Evolutionary conservation across 495 filamentous ascomycete species (phyloP), one percentile per base, ranked within the genome.

Genomic region (Trichoderma virens): DNA sequence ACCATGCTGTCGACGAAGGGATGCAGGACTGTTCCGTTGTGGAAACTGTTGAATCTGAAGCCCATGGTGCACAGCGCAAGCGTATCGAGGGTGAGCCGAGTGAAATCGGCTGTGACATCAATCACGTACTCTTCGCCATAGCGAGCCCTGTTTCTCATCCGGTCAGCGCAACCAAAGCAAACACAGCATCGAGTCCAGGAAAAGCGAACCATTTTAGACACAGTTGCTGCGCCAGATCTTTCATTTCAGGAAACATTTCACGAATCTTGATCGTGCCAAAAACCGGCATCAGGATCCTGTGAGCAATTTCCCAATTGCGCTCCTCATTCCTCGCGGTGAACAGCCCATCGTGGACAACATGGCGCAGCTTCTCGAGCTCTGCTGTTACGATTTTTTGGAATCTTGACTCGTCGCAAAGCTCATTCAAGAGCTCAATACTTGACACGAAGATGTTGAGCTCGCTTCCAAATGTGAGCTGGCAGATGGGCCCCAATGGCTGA

Each of bases 31-130:
- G 80, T 74, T 9, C 86, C 83, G 3, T 74, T 74, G 65, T 89
- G 88, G 72, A 86, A 89, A 2, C 79, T 84, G 67, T 90, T 90
- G 76, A 90, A 90, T 9, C 87, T 80, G 20, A 73, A 83, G 38
- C 81, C 85, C 86, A 91, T 89, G 0, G 86, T 73, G 64, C 85
- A 89, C 23, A 90, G 77, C 0, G 85, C 83, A 62, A 90, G 83
- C 0, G 85, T 85, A 65, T 90, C 87, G 5, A 90, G 74, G 0
- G 85, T 86, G 41, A 90, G 70, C 2, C 86, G 78, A 0, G 87
- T 90, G 64, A 90, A 89, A 68, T 88, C 86, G 32, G 83, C 82
- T 0, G 84, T 77, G 0, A 82, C 80, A 27, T 73, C 67, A 62
- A 90, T 86, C 34, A 73, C 70, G 14, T 77, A 64, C 0, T 79